Base-by-base conservation (phyloP, 1,284 basidiomycete species). In the Tilletia indica region DNA sequence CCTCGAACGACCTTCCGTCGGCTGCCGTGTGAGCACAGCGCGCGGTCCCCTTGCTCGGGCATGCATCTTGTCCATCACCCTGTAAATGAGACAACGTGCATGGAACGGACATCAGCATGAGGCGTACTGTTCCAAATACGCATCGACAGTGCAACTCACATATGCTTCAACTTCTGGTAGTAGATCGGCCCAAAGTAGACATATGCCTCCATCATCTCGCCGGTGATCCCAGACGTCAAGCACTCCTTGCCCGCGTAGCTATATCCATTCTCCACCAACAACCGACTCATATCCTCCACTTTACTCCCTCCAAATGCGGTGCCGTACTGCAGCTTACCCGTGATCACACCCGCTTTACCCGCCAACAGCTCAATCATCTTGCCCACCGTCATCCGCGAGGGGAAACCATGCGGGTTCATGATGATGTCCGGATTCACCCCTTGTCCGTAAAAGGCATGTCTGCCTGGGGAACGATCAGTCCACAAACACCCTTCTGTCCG, bases 51-150 rank as follows among this genome's bases (percentile, higher is more conserved):
- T 91, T 76, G 82, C 82, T 25, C 82, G 77, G 1, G 97, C 97
- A 82, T 99, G 97, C 97, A 99, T 99, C 88, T 99, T 99, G 87
- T 98, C 95, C 90, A 97, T 93, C 73, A 98, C 95, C 94, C 96
- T 97, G 86, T 95, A 94, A 58, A 31, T 11, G 56, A 58, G 42
- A 45, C 9, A 45, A 45, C 42, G 42, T 45, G 42, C 25, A 31
- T 31, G 25, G 25, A 31, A 91, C 93, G 63, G 12, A 31, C 14
- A n/a, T 31, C 12, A 45, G 42, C 42, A 45, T 45, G 42, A 45
- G 42, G 42, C 42, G 42, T 45, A 66, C 5, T 51, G 11, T 73
- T 49, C 78, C 66, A 72, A 66, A 31, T 9, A 68, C 19, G 16
- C 19, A 48, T 16, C 12, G 39, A 31, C 25, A 31, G 25, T 31